Evolutionary conservation across 2,329 filamentous ascomycete genomes (phyloP).

Genomic region (Alternaria hordeiaustralica): DNA sequence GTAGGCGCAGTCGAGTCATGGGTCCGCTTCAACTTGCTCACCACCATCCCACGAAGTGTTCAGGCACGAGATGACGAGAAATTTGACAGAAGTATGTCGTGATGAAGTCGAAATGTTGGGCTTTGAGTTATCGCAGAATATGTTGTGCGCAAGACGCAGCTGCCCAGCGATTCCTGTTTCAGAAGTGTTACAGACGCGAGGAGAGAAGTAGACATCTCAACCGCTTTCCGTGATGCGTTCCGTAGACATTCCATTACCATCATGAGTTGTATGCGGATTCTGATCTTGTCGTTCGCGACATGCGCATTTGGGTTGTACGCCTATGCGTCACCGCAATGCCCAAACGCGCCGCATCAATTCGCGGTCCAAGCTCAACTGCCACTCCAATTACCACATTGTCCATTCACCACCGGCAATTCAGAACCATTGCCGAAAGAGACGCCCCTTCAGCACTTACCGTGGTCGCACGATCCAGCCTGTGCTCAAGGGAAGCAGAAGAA

Average conservation of each 20-base stretch:
- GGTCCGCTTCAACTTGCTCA: neutral
- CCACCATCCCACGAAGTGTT: neutral
- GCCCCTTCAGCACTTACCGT: conserved; percentile 10
- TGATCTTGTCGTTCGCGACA: conserved; percentile 11
- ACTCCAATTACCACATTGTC: conserved; percentile 12
- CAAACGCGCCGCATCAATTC: conserved; percentile 14
- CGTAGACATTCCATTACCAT: neutral
- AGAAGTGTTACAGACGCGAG: conserved; percentile 25
- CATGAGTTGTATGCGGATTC: conserved; percentile 16
- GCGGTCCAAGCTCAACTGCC: conserved; percentile 13
- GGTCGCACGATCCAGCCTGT: conserved; percentile 25
- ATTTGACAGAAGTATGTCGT: neutral
- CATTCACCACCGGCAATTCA: neutral
- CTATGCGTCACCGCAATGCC: conserved; percentile 11
- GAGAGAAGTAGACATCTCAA: conserved; percentile 11
- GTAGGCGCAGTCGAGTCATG: neutral
- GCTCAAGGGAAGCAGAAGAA: conserved; percentile 9
- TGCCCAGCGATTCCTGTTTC: conserved; percentile 18
- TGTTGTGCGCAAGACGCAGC: neutral
- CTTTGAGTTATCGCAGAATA: neutral
- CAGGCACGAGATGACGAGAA: neutral
- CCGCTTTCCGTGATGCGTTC: conserved; percentile 1
- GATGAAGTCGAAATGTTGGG: neutral
- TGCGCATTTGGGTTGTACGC: conserved; percentile 1
- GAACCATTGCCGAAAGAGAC: neutral